A percentile compares a stretch with the other conserved stretches of the same genome.
Evolutionary conservation across 2,329 filamentous ascomycete species (phyloP).

Genomic region (Neonectria punicea): DNA sequence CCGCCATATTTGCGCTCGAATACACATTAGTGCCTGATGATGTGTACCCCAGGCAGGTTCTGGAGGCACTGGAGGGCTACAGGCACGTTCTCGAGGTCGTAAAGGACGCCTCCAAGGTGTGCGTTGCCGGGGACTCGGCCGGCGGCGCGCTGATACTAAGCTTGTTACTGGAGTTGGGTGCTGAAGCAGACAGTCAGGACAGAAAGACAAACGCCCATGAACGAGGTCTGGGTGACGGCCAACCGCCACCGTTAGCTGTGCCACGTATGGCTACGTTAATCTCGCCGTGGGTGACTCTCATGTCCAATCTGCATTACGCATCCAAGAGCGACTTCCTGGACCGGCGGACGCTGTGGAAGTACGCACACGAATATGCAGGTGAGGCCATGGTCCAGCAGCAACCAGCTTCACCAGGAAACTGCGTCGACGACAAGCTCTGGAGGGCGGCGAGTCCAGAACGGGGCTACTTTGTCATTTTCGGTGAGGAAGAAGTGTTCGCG

Average conservation of each 20-base stretch:
- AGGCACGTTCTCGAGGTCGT: slow-evolving; percentile 72
- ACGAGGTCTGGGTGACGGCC: slow-evolving; percentile 24
- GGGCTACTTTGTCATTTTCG: slow-evolving; percentile 78
- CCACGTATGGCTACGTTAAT: slow-evolving; percentile 74
- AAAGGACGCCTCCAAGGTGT: slow-evolving; percentile 69
- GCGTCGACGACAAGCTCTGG: slow-evolving; percentile 74
- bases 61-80: slow-evolving; percentile 77
- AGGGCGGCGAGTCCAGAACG: slow-evolving; percentile 69
- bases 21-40: slow-evolving; percentile 83
- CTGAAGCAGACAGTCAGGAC: slow-evolving; percentile 39
- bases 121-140: slow-evolving; percentile 82
- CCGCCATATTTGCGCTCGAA: slow-evolving; percentile 81
- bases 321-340: slow-evolving; percentile 82
- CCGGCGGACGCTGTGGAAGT: slow-evolving; percentile 70
- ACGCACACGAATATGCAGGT: slow-evolving; percentile 75
- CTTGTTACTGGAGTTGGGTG: slow-evolving; percentile 74
- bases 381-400: slow-evolving; percentile 47
- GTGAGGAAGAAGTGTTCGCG: slow-evolving; percentile 81
- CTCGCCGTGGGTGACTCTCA: slow-evolving; percentile 82
- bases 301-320: slow-evolving; percentile 73
- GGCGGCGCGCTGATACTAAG: slow-evolving; percentile 79
- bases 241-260: slow-evolving; percentile 41
- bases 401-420: slow-evolving; percentile 73
- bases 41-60: slow-evolving; percentile 77
- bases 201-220: slow-evolving; percentile 28